These are phyloP conservation scores for Ustilago crameri DNA, from an alignment of 1,284 basidiomycete species.

Conservation along the genomic window DNA sequence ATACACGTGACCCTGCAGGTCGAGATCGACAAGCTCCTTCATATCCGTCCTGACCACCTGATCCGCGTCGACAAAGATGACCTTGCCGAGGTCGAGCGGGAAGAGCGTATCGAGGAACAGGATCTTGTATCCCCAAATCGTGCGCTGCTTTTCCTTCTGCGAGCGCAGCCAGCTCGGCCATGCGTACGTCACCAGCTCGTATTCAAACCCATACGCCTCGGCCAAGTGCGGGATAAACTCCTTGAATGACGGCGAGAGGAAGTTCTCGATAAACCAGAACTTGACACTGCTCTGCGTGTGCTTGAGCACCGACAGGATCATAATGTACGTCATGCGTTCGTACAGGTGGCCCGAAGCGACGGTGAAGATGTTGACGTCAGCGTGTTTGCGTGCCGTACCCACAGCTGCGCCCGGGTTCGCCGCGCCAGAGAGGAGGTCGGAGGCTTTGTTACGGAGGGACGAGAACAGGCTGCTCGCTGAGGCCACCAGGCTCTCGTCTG, in stretches of 20 bases:
- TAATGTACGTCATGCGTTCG: slow-evolving; percentile 96
- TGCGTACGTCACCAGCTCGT: slow-evolving; percentile 97
- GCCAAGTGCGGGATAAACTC: slow-evolving; percentile 95
- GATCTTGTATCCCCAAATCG: slow-evolving; percentile 99
- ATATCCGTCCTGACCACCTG: slow-evolving; percentile 91
- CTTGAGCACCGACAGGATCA: slow-evolving; percentile 93
- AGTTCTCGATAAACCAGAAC: slow-evolving; percentile 99
- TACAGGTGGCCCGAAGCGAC: slow-evolving; percentile 96
- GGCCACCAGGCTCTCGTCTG: neutral
- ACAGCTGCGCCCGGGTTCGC: neutral
- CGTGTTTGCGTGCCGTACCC: slow-evolving; percentile 24
- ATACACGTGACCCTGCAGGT: slow-evolving; percentile 77
- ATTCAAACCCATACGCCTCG: slow-evolving; percentile 88
- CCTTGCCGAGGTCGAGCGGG: slow-evolving; percentile 96
- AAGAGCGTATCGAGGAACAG: slow-evolving; percentile 98
- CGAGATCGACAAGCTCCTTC: slow-evolving; percentile 88
- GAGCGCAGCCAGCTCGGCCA: slow-evolving; percentile 98
- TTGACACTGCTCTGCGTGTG: slow-evolving; percentile 94
- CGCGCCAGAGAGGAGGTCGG: neutral
- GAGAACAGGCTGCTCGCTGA: slow-evolving; percentile 13
- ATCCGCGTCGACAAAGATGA: slow-evolving; percentile 94
- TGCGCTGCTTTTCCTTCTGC: slow-evolving; percentile 95
- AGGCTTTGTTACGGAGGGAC: neutral
- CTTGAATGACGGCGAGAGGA: slow-evolving; percentile 95
- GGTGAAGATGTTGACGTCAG: slow-evolving; percentile 96